Evolutionary conservation across 129 eudicot species (phyloP).

Genomic region (Saussurea involucrata): DNA sequence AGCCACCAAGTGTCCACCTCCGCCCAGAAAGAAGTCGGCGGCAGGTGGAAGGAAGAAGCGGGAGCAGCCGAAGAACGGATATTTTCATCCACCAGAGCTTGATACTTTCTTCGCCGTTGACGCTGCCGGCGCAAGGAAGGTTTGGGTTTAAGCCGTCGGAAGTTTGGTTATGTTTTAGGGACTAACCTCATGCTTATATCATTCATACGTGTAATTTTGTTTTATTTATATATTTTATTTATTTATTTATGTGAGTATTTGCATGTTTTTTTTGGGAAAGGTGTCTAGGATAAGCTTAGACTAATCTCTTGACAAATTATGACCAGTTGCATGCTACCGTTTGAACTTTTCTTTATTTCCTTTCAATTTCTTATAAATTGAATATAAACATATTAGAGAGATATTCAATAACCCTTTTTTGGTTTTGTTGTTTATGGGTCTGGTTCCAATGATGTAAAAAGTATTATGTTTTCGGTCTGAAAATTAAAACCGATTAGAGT

Average conservation of each 20-base stretch:
- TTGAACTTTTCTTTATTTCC: neutral
- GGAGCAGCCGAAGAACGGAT: slow-evolving; percentile 19
- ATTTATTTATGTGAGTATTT: too few relatives aligned
- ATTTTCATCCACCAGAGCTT: slow-evolving; percentile 10
- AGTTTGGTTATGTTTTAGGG: neutral
- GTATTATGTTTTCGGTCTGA: too few relatives aligned
- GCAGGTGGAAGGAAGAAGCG: neutral
- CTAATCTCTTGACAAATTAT: too few relatives aligned
- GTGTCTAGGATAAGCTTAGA: too few relatives aligned
- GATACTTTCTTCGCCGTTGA: slow-evolving; percentile 10
- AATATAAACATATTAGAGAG: too few relatives aligned
- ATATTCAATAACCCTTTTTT: too few relatives aligned
- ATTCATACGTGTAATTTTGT: neutral
- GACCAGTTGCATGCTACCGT: too few relatives aligned
- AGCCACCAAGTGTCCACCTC: slow-evolving; percentile 1
- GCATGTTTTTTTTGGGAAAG: too few relatives aligned
- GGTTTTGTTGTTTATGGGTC: too few relatives aligned
- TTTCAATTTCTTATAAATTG: neutral
- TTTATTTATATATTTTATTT: neutral
- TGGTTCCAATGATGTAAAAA: too few relatives aligned
- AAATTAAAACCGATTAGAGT: too few relatives aligned
- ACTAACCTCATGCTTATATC: neutral
- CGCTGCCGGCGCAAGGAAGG: neutral
- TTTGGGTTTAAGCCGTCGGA: neutral
- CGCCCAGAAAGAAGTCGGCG: slow-evolving; percentile 2